These are phyloP conservation scores for Globisporangium alternatum DNA, from an alignment of 352 stramenopile species.

Conservation along the genomic window DNA sequence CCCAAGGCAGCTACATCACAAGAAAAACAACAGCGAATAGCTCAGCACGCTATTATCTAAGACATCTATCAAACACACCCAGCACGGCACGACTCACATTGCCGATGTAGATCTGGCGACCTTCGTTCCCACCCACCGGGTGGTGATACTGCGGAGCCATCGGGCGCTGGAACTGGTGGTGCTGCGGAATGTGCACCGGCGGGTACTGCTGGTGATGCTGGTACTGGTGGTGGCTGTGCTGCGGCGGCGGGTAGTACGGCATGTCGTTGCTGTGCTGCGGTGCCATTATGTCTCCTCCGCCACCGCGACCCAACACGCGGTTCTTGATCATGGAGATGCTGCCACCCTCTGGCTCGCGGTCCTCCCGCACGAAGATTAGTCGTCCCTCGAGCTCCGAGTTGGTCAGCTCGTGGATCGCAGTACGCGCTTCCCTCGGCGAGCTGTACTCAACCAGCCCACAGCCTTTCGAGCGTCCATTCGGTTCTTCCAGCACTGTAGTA, in stretches of 20 bases:
- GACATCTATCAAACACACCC: not conserved
- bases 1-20: slow-evolving; percentile 51
- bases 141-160: not conserved
- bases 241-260: slow-evolving; percentile 10
- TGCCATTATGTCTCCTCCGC: not conserved
- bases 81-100: slow-evolving; percentile 46
- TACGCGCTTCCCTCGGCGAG: slow-evolving; percentile 66
- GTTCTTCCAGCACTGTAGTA: slow-evolving; percentile 63
- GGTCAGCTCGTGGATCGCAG: slow-evolving; percentile 89
- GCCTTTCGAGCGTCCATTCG: slow-evolving; percentile 89
- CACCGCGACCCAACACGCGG: slow-evolving; percentile 15
- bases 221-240: slow-evolving; percentile 1
- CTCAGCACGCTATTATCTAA: slow-evolving; percentile 27
- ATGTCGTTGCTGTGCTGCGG: not conserved
- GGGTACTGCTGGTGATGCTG: slow-evolving; percentile 2
- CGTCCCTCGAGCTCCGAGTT: slow-evolving; percentile 92
- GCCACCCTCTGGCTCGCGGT: slow-evolving; percentile 63
- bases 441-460: slow-evolving; percentile 77
- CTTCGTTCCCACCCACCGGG: slow-evolving; percentile 19
- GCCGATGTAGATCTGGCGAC: slow-evolving; percentile 66
- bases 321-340: slow-evolving; percentile 74
- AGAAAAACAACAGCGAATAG: not conserved
- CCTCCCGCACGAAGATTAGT: slow-evolving; percentile 86
- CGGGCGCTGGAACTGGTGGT: slow-evolving; percentile 5
- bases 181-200: not conserved